Conservation (phyloP, 164 flowering plant species). For the Nymphaea thermarum region DNA sequence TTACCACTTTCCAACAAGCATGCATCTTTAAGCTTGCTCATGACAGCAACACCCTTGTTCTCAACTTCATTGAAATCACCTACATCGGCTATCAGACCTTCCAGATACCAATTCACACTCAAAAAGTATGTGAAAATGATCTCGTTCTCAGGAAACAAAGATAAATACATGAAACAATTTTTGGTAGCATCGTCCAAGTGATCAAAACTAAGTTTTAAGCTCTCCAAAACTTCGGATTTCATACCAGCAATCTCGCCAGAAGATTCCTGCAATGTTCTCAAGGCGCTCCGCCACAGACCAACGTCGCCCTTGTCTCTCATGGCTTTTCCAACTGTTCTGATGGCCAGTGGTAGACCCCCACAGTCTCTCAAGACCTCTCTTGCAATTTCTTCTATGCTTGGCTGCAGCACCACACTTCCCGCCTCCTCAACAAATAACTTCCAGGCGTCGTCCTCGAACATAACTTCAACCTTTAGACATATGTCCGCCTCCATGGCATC, state of each 20-base stretch:
- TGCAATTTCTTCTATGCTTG: slow-evolving; percentile 3
- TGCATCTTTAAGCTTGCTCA: slow-evolving; percentile 2
- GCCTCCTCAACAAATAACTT: slow-evolving; percentile 3
- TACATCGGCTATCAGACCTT: slow-evolving; percentile 1
- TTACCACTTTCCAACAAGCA: slow-evolving; percentile 5
- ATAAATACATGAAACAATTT: slow-evolving; percentile 1
- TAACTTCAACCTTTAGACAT: slow-evolving; percentile 1
- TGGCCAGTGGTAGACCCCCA: slow-evolving; percentile 8
- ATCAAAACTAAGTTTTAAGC: slow-evolving; percentile 3
- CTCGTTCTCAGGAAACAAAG: slow-evolving; percentile 5
- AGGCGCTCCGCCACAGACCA: slow-evolving; percentile 7
- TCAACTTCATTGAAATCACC: not conserved
- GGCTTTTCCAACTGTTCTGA: slow-evolving; percentile 8
- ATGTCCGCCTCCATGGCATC: slow-evolving; percentile 3
- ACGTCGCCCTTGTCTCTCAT: slow-evolving; percentile 2
- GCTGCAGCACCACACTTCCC: not conserved
- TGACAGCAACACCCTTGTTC: slow-evolving; percentile 4
- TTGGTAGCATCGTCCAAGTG: not conserved
- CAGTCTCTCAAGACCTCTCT: slow-evolving; percentile 1
- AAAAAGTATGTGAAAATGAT: not conserved
- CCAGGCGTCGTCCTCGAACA: slow-evolving; percentile 4
- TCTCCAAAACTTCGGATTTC: slow-evolving; percentile 1
- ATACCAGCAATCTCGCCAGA: slow-evolving; percentile 1
- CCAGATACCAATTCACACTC: slow-evolving; percentile 2
- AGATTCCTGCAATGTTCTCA: not conserved